Evolutionary conservation across 495 filamentous ascomycete genomes (phyloP).

Genomic region (Podospora tetraspora): DNA sequence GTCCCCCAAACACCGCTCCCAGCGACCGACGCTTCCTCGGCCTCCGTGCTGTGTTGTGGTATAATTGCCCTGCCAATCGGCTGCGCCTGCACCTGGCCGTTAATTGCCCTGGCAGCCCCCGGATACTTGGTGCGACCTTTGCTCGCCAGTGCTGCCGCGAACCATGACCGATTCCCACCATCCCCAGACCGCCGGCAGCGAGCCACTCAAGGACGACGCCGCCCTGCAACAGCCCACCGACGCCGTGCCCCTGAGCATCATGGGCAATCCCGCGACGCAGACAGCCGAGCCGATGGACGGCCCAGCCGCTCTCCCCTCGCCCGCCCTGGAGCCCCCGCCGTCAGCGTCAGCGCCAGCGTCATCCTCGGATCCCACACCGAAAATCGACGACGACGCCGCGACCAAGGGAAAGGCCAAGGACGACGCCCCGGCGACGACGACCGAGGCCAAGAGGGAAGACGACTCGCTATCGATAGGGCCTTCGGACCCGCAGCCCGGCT

Average conservation of each 20-base stretch:
- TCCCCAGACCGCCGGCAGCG: background rate
- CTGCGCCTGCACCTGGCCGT: background rate
- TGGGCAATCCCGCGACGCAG: slow-evolving; percentile 6
- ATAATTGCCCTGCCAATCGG: slow-evolving; percentile 1
- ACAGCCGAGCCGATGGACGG: slow-evolving; percentile 7
- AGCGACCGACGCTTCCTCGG: background rate
- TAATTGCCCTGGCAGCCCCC: background rate
- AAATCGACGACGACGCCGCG: background rate
- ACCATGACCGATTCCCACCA: slow-evolving; percentile 17
- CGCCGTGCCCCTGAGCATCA: slow-evolving; percentile 16
- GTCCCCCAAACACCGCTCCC: background rate
- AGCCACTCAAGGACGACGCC: slow-evolving; percentile 4
- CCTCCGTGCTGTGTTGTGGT: background rate
- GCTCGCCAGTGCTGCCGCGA: background rate
- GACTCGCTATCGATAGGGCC: slow-evolving; percentile 41
- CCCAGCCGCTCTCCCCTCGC: slow-evolving; percentile 1
- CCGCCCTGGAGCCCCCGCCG: slow-evolving; percentile 8
- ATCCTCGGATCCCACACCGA: background rate
- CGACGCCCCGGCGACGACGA: slow-evolving; percentile 25
- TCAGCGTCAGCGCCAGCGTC: background rate
- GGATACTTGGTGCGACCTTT: background rate
- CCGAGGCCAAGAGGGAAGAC: slow-evolving; percentile 24
- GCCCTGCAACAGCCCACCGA: slow-evolving; percentile 16
- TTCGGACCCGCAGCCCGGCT: slow-evolving; percentile 29
- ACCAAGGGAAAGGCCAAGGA: slow-evolving; percentile 30